Conservation (phyloP, 2,329 filamentous ascomycete genomes). For the Didymellaceae sp. region DNA sequence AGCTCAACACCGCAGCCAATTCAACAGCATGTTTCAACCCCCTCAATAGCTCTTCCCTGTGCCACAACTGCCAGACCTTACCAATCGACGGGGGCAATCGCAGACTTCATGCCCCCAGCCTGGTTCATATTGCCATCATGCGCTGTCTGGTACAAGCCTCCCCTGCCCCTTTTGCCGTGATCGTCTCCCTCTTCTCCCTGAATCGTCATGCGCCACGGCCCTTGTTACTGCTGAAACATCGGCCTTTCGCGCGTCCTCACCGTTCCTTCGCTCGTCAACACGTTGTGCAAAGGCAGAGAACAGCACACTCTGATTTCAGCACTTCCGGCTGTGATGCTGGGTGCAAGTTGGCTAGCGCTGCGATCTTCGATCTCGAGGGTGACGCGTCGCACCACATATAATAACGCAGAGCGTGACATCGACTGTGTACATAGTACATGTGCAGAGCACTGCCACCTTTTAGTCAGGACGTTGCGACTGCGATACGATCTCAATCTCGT, state of each 20-base stretch:
- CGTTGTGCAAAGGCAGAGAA: slow-evolving; percentile 1
- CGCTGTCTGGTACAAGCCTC: slow-evolving; percentile 6
- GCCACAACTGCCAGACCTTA: slow-evolving; percentile 2
- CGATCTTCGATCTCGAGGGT: slow-evolving; percentile 15
- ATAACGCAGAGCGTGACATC: slow-evolving; percentile 16
- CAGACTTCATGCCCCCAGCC: slow-evolving; percentile 7
- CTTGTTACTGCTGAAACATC: slow-evolving; percentile 18
- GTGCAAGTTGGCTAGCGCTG: slow-evolving; percentile 2
- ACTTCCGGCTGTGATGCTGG: slow-evolving; percentile 1
- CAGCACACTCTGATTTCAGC: background rate
- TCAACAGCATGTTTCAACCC: slow-evolving; percentile 30
- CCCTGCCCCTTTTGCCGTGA: slow-evolving; percentile 12
- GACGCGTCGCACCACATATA: slow-evolving; percentile 45
- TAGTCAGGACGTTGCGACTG: slow-evolving; percentile 11
- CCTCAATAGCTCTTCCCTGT: slow-evolving; percentile 13
- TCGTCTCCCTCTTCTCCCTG: slow-evolving; percentile 13
- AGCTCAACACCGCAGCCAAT: slow-evolving; percentile 15
- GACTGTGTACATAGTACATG: background rate
- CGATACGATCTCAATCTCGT: slow-evolving; percentile 11
- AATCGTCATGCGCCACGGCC: slow-evolving; percentile 14
- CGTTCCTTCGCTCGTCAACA: slow-evolving; percentile 4
- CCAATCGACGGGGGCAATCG: slow-evolving; percentile 4
- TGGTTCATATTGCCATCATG: slow-evolving; percentile 9
- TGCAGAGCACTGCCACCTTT: slow-evolving; percentile 11
- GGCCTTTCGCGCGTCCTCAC: slow-evolving; percentile 2